phyloP scores from a whole-genome alignment of 768 basidiomycete genomes.

The Naganishia antarctica region DNA sequence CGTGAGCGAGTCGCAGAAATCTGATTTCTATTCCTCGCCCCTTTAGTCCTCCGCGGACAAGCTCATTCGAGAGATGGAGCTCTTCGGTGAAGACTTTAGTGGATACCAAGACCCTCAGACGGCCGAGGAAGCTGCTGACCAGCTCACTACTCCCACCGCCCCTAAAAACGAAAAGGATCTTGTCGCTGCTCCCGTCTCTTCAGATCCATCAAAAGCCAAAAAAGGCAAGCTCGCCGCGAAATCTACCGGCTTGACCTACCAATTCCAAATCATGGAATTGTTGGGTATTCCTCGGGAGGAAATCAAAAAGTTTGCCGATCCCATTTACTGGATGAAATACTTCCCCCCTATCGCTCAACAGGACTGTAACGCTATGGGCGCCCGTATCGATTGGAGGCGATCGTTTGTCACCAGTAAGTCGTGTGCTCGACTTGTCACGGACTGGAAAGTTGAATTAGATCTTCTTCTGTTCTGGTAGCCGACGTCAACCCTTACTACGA shows the following conservation, averaged over 20 bases:
- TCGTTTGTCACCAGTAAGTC: slow-evolving; percentile 71
- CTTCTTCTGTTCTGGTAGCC: slow-evolving; percentile 45
- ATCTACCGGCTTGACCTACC: slow-evolving; percentile 86
- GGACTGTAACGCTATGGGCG: slow-evolving; percentile 83
- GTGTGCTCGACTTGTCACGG: background rate
- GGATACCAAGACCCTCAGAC: slow-evolving; percentile 54
- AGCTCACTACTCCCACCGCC: slow-evolving; percentile 39
- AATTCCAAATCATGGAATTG: slow-evolving; percentile 98
- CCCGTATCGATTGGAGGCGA: slow-evolving; percentile 94
- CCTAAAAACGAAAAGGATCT: slow-evolving; percentile 51
- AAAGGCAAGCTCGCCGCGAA: slow-evolving; percentile 94
- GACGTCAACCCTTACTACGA: slow-evolving; percentile 97
- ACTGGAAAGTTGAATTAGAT: background rate
- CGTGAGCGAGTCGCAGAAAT: background rate
- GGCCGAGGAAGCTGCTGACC: slow-evolving; percentile 51
- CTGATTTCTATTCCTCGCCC: slow-evolving; percentile 7
- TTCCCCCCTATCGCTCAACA: slow-evolving; percentile 88
- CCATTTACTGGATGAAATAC: slow-evolving; percentile 83
- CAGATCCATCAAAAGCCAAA: slow-evolving; percentile 65
- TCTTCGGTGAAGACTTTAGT: slow-evolving; percentile 89
- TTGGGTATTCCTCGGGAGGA: slow-evolving; percentile 81
- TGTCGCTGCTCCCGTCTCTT: slow-evolving; percentile 39
- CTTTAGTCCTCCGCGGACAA: slow-evolving; percentile 90
- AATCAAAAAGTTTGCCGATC: slow-evolving; percentile 94
- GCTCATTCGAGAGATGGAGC: slow-evolving; percentile 90